A percentile compares a stretch with the other conserved stretches of the same genome.
Conservation (phyloP, 2,329 filamentous ascomycete genomes). For the Rhinocladiella similis region DNA sequence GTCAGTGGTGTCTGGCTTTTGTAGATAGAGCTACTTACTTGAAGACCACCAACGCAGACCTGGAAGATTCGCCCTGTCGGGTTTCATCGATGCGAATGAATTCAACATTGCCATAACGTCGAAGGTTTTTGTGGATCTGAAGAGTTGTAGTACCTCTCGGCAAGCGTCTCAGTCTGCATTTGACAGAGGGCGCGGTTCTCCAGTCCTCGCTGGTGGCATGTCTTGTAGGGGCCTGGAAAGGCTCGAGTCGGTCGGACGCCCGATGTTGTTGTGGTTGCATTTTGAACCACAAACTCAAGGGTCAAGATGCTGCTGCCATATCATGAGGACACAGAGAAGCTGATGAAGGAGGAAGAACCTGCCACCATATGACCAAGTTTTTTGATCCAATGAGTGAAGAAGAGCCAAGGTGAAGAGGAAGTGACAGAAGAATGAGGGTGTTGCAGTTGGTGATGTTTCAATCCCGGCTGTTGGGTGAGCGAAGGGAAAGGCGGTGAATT, state of each 20-base stretch:
- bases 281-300: background rate
- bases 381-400: background rate
- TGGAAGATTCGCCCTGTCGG: constrained; percentile 39
- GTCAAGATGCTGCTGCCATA: background rate
- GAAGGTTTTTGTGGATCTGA: constrained; percentile 55
- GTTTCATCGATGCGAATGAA: constrained; percentile 59
- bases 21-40: constrained; percentile 47
- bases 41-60: constrained; percentile 55
- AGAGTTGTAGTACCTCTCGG: constrained; percentile 38
- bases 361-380: background rate
- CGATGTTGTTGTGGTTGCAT: background rate
- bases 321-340: background rate
- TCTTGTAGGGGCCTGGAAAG: background rate
- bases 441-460: background rate
- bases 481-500: too few relatives aligned
- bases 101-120: constrained; percentile 52
- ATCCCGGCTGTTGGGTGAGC: too few relatives aligned
- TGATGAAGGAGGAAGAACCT: background rate
- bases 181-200: constrained; percentile 42
- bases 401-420: background rate
- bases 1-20: constrained; percentile 33
- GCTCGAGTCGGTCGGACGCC: background rate
- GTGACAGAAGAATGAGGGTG: background rate
- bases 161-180: constrained; percentile 37
- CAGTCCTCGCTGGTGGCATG: constrained; percentile 32